These are phyloP conservation scores for Sophora flavescens DNA, from an alignment of 306 rosid species.

Conservation along the genomic window DNA sequence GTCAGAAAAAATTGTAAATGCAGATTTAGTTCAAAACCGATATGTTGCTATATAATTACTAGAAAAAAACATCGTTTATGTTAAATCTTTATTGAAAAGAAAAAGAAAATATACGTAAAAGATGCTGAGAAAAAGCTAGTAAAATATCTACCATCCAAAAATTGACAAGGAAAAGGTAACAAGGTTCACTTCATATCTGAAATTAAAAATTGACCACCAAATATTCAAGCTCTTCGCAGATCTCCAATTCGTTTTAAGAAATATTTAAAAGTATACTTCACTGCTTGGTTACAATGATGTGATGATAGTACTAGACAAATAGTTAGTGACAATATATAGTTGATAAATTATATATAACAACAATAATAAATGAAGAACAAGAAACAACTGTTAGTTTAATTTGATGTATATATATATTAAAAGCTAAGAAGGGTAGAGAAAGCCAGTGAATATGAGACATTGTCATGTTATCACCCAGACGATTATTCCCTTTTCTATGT, in stretches of 20 bases:
- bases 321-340: not conserved
- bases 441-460: conserved; percentile 34
- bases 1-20: not conserved
- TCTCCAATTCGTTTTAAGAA: conserved; percentile 23
- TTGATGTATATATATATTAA: conserved; percentile 8
- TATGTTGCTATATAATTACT: not conserved
- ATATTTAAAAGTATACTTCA: conserved; percentile 22
- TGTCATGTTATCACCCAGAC: conserved; percentile 53
- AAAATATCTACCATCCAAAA: conserved; percentile 26
- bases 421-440: conserved; percentile 35
- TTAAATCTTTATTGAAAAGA: conserved; percentile 39
- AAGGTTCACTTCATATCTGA: conserved; percentile 28
- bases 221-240: conserved; percentile 29
- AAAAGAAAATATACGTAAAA: conserved; percentile 47
- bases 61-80: not conserved
- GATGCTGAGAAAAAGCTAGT: conserved; percentile 45
- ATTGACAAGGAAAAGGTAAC: conserved; percentile 31
- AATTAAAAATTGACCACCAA: conserved; percentile 39
- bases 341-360: not conserved
- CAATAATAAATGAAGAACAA: not conserved
- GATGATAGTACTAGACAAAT: not conserved
- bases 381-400: conserved; percentile 10
- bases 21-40: conserved; percentile 14
- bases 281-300: conserved; percentile 33
- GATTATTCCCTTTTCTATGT: conserved; percentile 72